Percentiles rank a stretch among this genome's conserved stretches.
phyloP scores from a whole-genome alignment of 306 rosid species.

The Ziziphus jujuba region DNA sequence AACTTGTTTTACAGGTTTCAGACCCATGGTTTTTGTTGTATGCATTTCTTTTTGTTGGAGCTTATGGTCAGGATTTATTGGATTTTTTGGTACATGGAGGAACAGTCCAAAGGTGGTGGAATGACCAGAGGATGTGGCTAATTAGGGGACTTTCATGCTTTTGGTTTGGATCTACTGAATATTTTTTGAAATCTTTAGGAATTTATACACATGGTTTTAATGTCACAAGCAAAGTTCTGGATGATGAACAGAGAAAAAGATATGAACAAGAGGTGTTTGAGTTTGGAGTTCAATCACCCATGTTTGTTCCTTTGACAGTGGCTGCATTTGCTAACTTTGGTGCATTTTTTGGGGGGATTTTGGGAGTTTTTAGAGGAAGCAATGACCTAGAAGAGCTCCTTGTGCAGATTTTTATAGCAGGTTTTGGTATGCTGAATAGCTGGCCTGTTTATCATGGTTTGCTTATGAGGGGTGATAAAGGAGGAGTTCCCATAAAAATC shows the following conservation, averaged over 20 bases:
- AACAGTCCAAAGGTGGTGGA: constrained; percentile 41
- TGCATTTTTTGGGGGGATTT: constrained; percentile 12
- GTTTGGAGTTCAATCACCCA: constrained; percentile 39
- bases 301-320: constrained; percentile 35
- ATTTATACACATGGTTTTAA: constrained; percentile 28
- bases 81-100: constrained; percentile 29
- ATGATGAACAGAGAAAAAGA: constrained; percentile 40
- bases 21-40: constrained; percentile 37
- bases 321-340: constrained; percentile 37
- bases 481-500: constrained; percentile 29
- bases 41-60: constrained; percentile 36
- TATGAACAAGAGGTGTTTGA: constrained; percentile 33
- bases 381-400: constrained; percentile 11
- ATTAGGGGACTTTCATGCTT: constrained; percentile 29
- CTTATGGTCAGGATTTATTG: constrained; percentile 33
- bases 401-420: constrained; percentile 23
- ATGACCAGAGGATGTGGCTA: constrained; percentile 54
- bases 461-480: constrained; percentile 25
- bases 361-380: constrained; percentile 6
- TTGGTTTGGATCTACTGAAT: constrained; percentile 33
- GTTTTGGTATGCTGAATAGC: constrained; percentile 31
- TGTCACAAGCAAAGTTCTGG: constrained; percentile 43
- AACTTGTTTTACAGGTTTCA: constrained; percentile 18
- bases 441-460: constrained; percentile 41
- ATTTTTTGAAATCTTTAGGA: constrained; percentile 16